Percentiles rank a stretch among this genome's conserved stretches.
These are phyloP conservation scores for Hevea brasiliensis DNA, from an alignment of 345 rosid genomes.

Conservation along the genomic window DNA sequence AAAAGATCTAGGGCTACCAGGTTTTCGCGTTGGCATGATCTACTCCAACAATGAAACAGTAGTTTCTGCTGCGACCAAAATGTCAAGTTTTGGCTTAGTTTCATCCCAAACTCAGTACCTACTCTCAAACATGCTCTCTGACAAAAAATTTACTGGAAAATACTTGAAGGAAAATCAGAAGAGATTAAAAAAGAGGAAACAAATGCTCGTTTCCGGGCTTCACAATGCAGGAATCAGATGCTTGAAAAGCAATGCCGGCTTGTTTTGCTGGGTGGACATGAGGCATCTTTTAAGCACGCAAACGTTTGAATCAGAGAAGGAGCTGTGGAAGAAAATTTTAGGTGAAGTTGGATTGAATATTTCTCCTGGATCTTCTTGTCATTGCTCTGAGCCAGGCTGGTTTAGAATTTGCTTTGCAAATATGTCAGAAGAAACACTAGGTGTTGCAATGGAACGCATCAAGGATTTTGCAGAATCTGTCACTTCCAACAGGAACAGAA, in stretches of 20 bases:
- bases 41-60: slow-evolving; percentile 26
- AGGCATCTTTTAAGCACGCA: slow-evolving; percentile 12
- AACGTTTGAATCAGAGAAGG: slow-evolving; percentile 25
- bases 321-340: slow-evolving; percentile 28
- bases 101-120: slow-evolving; percentile 36
- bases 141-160: slow-evolving; percentile 11
- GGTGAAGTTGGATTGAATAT: slow-evolving; percentile 24
- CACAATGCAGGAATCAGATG: slow-evolving; percentile 22
- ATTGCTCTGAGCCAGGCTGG: slow-evolving; percentile 38
- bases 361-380: slow-evolving; percentile 34
- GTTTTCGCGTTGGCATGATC: slow-evolving; percentile 35
- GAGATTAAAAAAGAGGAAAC: slow-evolving; percentile 23
- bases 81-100: slow-evolving; percentile 35
- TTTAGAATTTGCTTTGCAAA: slow-evolving; percentile 37
- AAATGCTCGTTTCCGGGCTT: slow-evolving; percentile 23
- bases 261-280: slow-evolving; percentile 40
- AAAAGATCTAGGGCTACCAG: slow-evolving; percentile 33
- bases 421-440: slow-evolving; percentile 26
- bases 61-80: slow-evolving; percentile 31
- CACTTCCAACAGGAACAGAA: background rate
- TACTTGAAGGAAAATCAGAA: slow-evolving; percentile 19
- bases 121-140: slow-evolving; percentile 16
- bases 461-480: slow-evolving; percentile 1
- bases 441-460: slow-evolving; percentile 17
- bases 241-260: slow-evolving; percentile 28